Percentiles rank a stretch among this genome's conserved stretches.
These are phyloP conservation scores for Panicum miliaceum DNA, from an alignment of 176 grass and related monocot genomes.

Conservation along the genomic window DNA sequence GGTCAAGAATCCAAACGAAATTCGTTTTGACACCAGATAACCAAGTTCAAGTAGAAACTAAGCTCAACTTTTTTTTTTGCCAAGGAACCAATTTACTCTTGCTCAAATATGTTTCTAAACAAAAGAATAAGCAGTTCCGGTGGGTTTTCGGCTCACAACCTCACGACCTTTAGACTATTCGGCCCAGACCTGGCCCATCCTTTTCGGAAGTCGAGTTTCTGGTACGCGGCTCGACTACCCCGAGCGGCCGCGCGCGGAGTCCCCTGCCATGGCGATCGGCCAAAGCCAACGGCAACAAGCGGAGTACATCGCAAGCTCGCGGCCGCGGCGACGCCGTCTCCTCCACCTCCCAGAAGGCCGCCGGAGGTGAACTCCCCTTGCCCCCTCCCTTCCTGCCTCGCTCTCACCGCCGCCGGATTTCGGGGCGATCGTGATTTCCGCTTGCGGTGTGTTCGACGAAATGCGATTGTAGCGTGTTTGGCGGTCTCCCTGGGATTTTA, in stretches of 20 bases:
- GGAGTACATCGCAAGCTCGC: background rate
- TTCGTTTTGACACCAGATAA: too few species aligned
- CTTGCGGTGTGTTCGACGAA: conserved; percentile 22
- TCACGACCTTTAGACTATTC: background rate
- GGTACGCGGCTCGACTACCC: background rate
- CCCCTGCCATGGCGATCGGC: background rate
- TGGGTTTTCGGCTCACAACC: background rate
- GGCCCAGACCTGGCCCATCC: background rate
- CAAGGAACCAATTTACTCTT: too few species aligned
- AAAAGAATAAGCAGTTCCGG: too few species aligned
- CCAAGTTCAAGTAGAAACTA: too few species aligned
- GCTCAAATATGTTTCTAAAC: too few species aligned
- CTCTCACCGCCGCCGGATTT: background rate
- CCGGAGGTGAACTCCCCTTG: background rate
- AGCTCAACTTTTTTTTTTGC: too few species aligned
- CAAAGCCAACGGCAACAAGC: background rate
- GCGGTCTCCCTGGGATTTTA: background rate
- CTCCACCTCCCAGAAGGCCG: too few species aligned
- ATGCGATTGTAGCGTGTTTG: background rate
- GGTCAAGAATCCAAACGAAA: too few species aligned
- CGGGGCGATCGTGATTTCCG: background rate
- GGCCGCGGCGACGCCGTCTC: background rate
- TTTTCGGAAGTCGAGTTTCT: background rate
- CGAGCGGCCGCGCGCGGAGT: background rate
- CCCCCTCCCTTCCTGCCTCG: background rate